Evolutionary conservation across 2,329 filamentous ascomycete genomes (phyloP).

Genomic region (Bimuria novae-zelandiae): DNA sequence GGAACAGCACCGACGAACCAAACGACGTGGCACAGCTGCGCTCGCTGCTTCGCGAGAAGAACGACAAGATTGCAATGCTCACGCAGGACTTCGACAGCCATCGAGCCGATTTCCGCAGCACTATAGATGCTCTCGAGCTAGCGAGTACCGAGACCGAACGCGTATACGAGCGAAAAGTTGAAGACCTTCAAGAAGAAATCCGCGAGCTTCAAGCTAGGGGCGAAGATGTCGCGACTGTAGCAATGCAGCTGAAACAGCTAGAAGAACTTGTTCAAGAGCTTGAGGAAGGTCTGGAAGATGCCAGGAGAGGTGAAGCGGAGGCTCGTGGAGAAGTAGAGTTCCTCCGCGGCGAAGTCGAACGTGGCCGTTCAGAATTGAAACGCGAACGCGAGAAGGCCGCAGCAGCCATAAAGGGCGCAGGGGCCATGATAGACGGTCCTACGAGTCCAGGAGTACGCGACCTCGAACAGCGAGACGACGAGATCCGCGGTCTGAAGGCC

Average conservation of each 20-base stretch:
- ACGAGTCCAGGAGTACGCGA: constrained; percentile 65
- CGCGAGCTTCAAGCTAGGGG: constrained; percentile 80
- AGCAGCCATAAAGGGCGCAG: constrained; percentile 60
- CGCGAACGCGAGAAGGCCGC: constrained; percentile 85
- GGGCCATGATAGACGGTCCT: constrained; percentile 51
- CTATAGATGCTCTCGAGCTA: constrained; percentile 93
- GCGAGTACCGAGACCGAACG: constrained; percentile 94
- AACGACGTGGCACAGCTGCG: constrained; percentile 78
- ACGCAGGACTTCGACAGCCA: constrained; percentile 95
- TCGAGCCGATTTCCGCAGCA: constrained; percentile 92
- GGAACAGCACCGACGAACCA: constrained; percentile 51
- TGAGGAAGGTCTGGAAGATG: constrained; percentile 95
- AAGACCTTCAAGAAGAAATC: constrained; percentile 81
- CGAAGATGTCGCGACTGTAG: constrained; percentile 89
- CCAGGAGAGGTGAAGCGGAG: constrained; percentile 90
- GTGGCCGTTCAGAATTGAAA: constrained; percentile 83
- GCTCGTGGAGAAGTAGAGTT: constrained; percentile 96
- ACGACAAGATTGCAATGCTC: constrained; percentile 91
- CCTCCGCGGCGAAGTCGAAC: constrained; percentile 88
- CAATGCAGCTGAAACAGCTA: constrained; percentile 88
- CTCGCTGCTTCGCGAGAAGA: constrained; percentile 87
- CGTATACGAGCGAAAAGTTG: constrained; percentile 92
- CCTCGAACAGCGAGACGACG: constrained; percentile 91
- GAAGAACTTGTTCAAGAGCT: constrained; percentile 96
- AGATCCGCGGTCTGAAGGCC: constrained; percentile 94